Conservation (phyloP, 306 rosid genomes). For the Lathyrus sativus region DNA sequence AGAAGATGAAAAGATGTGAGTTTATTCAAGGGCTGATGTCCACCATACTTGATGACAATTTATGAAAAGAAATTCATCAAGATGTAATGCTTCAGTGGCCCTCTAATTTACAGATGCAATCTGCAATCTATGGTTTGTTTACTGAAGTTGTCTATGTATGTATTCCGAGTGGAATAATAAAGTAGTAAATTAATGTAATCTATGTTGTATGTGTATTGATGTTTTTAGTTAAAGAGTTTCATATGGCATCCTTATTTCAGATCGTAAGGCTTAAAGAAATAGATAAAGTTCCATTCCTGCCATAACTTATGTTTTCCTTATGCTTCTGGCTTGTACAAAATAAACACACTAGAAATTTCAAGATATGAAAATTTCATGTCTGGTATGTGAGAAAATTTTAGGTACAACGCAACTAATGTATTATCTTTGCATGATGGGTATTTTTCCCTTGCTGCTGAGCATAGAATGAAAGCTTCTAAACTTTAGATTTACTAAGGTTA, state of each 20-base stretch:
- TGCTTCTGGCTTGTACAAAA: background rate
- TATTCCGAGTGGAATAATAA: constrained; percentile 67
- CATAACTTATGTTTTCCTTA: too few relatives aligned
- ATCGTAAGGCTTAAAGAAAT: constrained; percentile 40
- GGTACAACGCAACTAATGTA: too few relatives aligned
- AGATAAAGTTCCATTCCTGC: constrained; percentile 23
- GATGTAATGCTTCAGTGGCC: constrained; percentile 46
- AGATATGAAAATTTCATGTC: constrained; percentile 6
- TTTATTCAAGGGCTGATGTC: constrained; percentile 88
- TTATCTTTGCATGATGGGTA: background rate
- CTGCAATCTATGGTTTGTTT: constrained; percentile 49
- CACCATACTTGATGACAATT: constrained; percentile 69
- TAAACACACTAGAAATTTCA: background rate
- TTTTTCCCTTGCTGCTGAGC: too few relatives aligned
- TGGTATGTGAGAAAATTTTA: background rate
- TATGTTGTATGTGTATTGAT: constrained; percentile 59
- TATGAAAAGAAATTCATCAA: constrained; percentile 47
- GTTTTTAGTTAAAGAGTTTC: constrained; percentile 48
- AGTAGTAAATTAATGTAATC: constrained; percentile 67
- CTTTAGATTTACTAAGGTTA: too few relatives aligned
- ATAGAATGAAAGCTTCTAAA: background rate
- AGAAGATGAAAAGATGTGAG: constrained; percentile 65
- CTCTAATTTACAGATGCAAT: constrained; percentile 42
- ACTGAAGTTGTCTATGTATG: constrained; percentile 54
- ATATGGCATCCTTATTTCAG: constrained; percentile 40